Conservation (phyloP, 371 early-diverging fungal genomes). For the Actinomortierella wolfii region DNA sequence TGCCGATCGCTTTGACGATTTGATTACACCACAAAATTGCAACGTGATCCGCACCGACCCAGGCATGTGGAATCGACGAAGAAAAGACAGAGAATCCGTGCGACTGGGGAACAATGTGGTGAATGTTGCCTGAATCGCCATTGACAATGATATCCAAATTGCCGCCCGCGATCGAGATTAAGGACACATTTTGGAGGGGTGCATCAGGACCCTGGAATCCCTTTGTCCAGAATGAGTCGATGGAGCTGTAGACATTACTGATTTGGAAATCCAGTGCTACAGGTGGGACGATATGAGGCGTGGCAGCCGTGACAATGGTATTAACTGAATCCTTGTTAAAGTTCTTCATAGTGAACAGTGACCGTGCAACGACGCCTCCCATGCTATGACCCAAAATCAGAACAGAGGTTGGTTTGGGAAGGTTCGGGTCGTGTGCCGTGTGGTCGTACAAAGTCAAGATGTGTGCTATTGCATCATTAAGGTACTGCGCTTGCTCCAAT, state of each 20-base stretch:
- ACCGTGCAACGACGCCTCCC: slow-evolving; percentile 95
- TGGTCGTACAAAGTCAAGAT: slow-evolving; percentile 75
- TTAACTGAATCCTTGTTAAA: slow-evolving; percentile 78
- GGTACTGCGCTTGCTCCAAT: slow-evolving; percentile 83
- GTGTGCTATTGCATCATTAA: slow-evolving; percentile 87
- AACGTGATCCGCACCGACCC: slow-evolving; percentile 91
- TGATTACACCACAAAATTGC: slow-evolving; percentile 94
- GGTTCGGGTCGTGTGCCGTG: slow-evolving; percentile 27
- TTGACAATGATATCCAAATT: slow-evolving; percentile 85
- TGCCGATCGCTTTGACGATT: slow-evolving; percentile 68
- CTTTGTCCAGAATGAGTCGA: slow-evolving; percentile 77
- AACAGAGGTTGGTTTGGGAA: slow-evolving; percentile 74
- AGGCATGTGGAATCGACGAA: slow-evolving; percentile 83
- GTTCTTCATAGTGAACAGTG: slow-evolving; percentile 75
- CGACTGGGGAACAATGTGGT: slow-evolving; percentile 65
- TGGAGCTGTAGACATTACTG: slow-evolving; percentile 71
- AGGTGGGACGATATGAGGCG: slow-evolving; percentile 90
- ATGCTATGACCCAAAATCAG: slow-evolving; percentile 93
- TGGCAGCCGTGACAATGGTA: slow-evolving; percentile 87
- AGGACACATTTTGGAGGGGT: slow-evolving; percentile 58
- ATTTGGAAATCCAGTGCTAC: slow-evolving; percentile 81
- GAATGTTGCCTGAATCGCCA: slow-evolving; percentile 80
- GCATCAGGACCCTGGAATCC: slow-evolving; percentile 48
- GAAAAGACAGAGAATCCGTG: slow-evolving; percentile 82
- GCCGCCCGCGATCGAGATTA: slow-evolving; percentile 93